phyloP scores from a whole-genome alignment of 495 filamentous ascomycete genomes.

The Astrocystis sublimbata region DNA sequence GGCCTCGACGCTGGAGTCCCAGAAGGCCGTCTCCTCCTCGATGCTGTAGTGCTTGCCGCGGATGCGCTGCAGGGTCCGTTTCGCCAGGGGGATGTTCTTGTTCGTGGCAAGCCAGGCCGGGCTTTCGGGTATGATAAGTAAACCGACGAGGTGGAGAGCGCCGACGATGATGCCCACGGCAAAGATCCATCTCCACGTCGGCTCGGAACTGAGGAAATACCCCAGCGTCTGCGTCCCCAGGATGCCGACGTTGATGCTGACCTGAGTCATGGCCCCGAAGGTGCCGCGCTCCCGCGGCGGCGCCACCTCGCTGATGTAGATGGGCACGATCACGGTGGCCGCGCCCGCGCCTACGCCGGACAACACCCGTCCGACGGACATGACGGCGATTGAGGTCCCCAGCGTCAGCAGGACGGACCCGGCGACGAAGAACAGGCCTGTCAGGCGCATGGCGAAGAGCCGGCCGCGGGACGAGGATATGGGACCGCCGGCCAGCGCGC shows the following conservation, averaged over 20 bases:
- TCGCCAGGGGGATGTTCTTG: conserved; percentile 60
- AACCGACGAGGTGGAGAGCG: conserved; percentile 61
- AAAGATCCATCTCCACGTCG: conserved; percentile 81
- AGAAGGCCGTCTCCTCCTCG: conserved; percentile 69
- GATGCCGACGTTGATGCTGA: conserved; percentile 94
- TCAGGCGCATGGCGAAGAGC: conserved; percentile 66
- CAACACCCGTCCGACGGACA: conserved; percentile 74
- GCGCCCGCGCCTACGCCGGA: conserved; percentile 84
- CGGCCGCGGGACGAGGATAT: conserved; percentile 73
- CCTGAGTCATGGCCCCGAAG: conserved; percentile 89
- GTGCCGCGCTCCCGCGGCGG: conserved; percentile 77
- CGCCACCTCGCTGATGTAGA: conserved; percentile 90
- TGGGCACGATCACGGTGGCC: conserved; percentile 88
- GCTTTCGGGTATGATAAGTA: conserved; percentile 77
- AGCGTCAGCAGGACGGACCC: conserved; percentile 76
- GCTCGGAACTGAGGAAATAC: conserved; percentile 77
- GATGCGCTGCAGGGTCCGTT: conserved; percentile 68
- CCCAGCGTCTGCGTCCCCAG: conserved; percentile 79
- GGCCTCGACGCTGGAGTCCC: conserved; percentile 47
- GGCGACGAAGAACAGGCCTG: conserved; percentile 71
- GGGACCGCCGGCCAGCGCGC: conserved; percentile 76
- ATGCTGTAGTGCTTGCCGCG: conserved; percentile 69
- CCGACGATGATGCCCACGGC: conserved; percentile 71
- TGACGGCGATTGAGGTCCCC: conserved; percentile 62
- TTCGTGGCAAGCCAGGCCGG: conserved; percentile 80